These are phyloP conservation scores for Yamadazyma taylorii DNA, from an alignment of 1,139 yeast genomes.

Conservation along the genomic window DNA sequence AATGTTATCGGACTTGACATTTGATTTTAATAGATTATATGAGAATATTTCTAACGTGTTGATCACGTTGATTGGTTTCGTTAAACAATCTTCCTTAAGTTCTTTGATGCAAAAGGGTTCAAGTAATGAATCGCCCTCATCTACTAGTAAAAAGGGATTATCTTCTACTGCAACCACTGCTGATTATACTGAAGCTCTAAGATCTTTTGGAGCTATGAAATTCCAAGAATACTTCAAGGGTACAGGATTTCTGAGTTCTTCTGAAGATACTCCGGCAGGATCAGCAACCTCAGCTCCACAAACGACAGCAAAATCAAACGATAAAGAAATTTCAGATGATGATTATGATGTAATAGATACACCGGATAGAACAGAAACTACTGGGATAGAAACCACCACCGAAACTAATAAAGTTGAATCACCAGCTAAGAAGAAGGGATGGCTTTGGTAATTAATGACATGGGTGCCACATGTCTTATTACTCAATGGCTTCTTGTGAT, in stretches of 20 bases:
- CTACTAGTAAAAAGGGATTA: no score
- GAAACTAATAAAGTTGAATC: constrained; percentile 15
- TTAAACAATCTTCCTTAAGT: constrained; percentile 5
- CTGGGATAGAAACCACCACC: constrained; percentile 8
- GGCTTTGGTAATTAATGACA: constrained; percentile 28
- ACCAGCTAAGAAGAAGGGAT: constrained; percentile 21
- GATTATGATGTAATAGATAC: constrained; percentile 49
- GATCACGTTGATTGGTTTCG: constrained; percentile 2
- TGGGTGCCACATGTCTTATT: not conserved
- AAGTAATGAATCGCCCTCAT: no score
- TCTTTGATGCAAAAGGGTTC: no score
- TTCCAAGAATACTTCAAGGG: constrained; percentile 5
- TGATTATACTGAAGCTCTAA: constrained; percentile 9
- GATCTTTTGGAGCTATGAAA: constrained; percentile 4
- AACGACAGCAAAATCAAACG: not conserved
- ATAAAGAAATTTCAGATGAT: constrained; percentile 20
- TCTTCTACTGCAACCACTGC: not conserved
- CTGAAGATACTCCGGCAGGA: constrained; percentile 1
- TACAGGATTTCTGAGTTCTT: constrained; percentile 2
- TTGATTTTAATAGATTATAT: constrained; percentile 7
- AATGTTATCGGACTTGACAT: constrained; percentile 5
- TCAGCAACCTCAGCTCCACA: constrained; percentile 2
- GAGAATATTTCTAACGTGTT: constrained; percentile 4
- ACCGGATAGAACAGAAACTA: constrained; percentile 18
- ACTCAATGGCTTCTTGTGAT: no score